Conservation (phyloP, 179 eudicot genomes). For the Sideroxylon spinosum region DNA sequence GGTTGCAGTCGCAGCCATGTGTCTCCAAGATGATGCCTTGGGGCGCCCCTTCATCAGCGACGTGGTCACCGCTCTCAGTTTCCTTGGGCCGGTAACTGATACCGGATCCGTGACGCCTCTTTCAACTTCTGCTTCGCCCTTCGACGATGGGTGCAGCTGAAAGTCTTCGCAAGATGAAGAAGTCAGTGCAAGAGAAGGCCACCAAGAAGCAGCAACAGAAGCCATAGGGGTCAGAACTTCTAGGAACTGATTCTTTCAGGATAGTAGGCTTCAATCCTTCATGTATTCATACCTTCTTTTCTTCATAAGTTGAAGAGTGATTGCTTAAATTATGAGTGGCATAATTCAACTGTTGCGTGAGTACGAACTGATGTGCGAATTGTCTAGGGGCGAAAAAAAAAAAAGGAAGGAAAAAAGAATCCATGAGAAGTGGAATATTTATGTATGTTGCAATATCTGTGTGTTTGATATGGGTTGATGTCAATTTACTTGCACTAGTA, state of each 20-base stretch:
- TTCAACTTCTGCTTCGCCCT: conserved; percentile 16
- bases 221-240: conserved; percentile 65
- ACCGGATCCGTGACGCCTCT: conserved; percentile 27
- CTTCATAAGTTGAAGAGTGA: background rate
- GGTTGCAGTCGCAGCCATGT: conserved; percentile 89
- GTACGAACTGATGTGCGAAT: too few relatives aligned
- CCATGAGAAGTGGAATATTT: too few relatives aligned
- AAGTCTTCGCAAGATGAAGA: conserved; percentile 15
- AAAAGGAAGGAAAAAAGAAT: too few relatives aligned
- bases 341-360: too few relatives aligned
- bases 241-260: conserved; percentile 22
- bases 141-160: conserved; percentile 11
- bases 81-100: conserved; percentile 35
- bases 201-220: conserved; percentile 50
- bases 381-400: too few relatives aligned
- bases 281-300: background rate
- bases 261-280: conserved; percentile 19
- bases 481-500: too few relatives aligned
- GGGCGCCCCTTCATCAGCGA: conserved; percentile 76
- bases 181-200: conserved; percentile 30
- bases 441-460: too few relatives aligned
- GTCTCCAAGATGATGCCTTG: conserved; percentile 69
- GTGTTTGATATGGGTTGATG: too few relatives aligned
- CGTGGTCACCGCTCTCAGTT: conserved; percentile 79
- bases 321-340: background rate